Conservation (phyloP, 169 alveolate genomes). For the Plasmodium knowlesi region DNA sequence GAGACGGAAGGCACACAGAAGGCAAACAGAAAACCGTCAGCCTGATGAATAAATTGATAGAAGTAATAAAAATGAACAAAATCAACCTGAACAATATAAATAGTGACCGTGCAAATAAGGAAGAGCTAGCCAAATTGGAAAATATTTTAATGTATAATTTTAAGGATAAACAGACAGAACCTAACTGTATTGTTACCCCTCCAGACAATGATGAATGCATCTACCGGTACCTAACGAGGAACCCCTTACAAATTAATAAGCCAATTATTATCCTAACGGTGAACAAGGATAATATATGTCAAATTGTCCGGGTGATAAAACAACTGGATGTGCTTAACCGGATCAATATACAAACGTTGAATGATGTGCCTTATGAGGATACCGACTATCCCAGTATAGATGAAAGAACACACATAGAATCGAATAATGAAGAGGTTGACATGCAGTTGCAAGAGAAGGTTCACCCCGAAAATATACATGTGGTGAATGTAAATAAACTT, state of each 20-base stretch:
- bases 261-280: slow-evolving; percentile 78
- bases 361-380: slow-evolving; percentile 57
- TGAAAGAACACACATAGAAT: neutral
- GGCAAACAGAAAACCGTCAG: neutral
- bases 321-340: slow-evolving; percentile 79
- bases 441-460: neutral
- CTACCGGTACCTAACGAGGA: slow-evolving; percentile 42
- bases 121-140: slow-evolving; percentile 42
- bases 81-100: slow-evolving; percentile 38
- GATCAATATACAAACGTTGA: slow-evolving; percentile 80
- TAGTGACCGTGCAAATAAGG: slow-evolving; percentile 14
- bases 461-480: slow-evolving; percentile 23
- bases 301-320: slow-evolving; percentile 75
- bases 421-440: neutral
- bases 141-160: slow-evolving; percentile 8
- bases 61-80: slow-evolving; percentile 55
- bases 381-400: neutral
- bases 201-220: slow-evolving; percentile 11
- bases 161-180: neutral
- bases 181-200: neutral
- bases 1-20: neutral
- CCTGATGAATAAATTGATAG: slow-evolving; percentile 58
- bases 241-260: slow-evolving; percentile 66
- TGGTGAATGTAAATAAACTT: neutral
- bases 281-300: slow-evolving; percentile 81